These are phyloP conservation scores for Lactarius sanguifluus DNA, from an alignment of 768 basidiomycete species.

Conservation along the genomic window DNA sequence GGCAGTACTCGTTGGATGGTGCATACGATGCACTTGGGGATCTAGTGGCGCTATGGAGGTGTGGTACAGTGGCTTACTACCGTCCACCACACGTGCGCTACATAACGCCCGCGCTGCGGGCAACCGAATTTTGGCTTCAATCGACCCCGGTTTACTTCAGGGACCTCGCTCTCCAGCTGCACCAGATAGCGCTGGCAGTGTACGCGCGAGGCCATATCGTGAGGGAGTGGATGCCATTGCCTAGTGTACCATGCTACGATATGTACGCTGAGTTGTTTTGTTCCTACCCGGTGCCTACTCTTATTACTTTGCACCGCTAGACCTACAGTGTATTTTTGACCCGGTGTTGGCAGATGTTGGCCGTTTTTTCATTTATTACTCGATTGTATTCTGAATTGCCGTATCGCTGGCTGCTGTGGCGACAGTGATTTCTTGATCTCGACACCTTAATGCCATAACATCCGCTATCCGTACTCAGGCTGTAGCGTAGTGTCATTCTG, in stretches of 20 bases:
- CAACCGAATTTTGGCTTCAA: neutral
- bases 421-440: neutral
- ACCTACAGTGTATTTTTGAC: neutral
- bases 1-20: neutral
- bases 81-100: neutral
- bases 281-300: neutral
- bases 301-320: neutral
- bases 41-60: neutral
- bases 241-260: too few relatives aligned
- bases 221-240: neutral
- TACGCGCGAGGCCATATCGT: neutral
- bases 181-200: neutral
- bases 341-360: neutral
- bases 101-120: neutral
- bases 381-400: neutral
- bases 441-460: neutral
- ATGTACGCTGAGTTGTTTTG: neutral
- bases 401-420: neutral
- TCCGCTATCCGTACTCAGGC: too few relatives aligned
- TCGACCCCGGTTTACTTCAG: neutral
- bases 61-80: neutral
- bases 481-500: too few relatives aligned
- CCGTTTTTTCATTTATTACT: neutral
- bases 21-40: neutral
- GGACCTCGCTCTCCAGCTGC: neutral